These are phyloP conservation scores for Candida broadrunensis DNA, from an alignment of 805 yeast species.

Conservation along the genomic window DNA sequence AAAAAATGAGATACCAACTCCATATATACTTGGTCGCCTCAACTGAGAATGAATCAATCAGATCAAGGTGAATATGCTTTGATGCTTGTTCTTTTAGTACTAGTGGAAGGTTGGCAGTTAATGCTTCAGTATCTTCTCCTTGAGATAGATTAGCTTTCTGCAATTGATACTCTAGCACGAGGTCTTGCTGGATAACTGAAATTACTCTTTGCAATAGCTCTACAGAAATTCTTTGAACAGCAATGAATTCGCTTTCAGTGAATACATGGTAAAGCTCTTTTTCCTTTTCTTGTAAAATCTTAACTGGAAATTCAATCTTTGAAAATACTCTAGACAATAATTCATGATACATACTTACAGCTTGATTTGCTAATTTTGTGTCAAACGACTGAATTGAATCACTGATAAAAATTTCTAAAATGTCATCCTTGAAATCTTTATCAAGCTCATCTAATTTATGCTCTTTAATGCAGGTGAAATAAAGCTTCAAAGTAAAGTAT, in stretches of 20 bases:
- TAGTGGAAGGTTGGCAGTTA: neutral
- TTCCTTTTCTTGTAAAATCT: constrained; percentile 20
- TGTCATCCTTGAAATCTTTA: constrained; percentile 35
- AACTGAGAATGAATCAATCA: neutral
- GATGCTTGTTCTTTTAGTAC: neutral
- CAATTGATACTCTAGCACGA: constrained; percentile 61
- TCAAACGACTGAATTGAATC: constrained; percentile 16
- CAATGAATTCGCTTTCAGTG: constrained; percentile 10
- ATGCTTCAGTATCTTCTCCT: constrained; percentile 9
- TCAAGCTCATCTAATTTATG: constrained; percentile 32
- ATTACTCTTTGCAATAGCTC: constrained; percentile 39
- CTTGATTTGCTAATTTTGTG: constrained; percentile 26
- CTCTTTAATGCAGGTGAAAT: neutral
- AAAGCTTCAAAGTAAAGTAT: constrained; percentile 45
- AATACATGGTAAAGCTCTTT: constrained; percentile 22
- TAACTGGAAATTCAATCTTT: constrained; percentile 3
- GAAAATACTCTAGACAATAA: constrained; percentile 28
- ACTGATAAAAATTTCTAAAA: constrained; percentile 41
- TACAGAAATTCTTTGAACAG: constrained; percentile 44
- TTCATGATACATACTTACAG: constrained; percentile 30
- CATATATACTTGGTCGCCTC: constrained; percentile 47
- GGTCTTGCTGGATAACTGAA: constrained; percentile 49
- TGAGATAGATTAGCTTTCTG: constrained; percentile 35
- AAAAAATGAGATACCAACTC: constrained; percentile 66
- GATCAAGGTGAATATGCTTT: neutral